Base-by-base conservation (phyloP, 2,329 filamentous ascomycete genomes). In the Penicillium sp. region DNA sequence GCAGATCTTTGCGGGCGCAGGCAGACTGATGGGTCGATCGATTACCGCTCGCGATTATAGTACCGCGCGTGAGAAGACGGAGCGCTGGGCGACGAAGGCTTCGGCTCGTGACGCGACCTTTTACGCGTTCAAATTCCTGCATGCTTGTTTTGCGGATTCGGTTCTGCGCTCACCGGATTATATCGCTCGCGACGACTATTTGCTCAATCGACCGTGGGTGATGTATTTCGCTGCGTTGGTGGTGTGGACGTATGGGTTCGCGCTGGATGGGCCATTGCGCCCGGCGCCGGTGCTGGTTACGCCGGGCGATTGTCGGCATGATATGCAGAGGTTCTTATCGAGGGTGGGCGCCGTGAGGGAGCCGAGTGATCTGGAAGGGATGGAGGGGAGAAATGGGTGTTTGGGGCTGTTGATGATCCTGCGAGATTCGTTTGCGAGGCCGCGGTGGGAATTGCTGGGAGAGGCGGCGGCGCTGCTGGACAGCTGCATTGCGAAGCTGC, bases 241-340 rank as follows among this genome's bases (percentile, higher is more conserved):
- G 19, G 90, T 97, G 1, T 99, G 94, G 94, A 91, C 87, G 56
- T 99, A 97, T 67, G 93, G 92, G 2, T 97, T 87, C 69, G 92
- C 93, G 0, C 79, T 96, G 18, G 94, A 97, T 63, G 94, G 94
- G 0, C 84, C 91, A 0, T 84, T 90, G 53, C 77, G 74, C 11
- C 70, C 71, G 2, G 64, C 75, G 50, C 47, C 81, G 75, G 63
- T 75, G 77, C 84, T 89, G 52, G 73, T 71, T 33, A 87, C 80
- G 1, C 80, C 81, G 45, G 82, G 86, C 13, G 87, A 90, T 58
- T 87, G 89, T 70, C 82, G 89, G 40, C 81, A 78, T 36, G 87
- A 93, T 65, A 96, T 97, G 92, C 84, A 88, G 48, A 80, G 81
- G 14, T 97, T 91, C 68, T 81, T 99, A 42, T 76, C 83, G 51